phyloP scores from a whole-genome alignment of 495 filamentous ascomycete species.

The Daldinia vernicosa region DNA sequence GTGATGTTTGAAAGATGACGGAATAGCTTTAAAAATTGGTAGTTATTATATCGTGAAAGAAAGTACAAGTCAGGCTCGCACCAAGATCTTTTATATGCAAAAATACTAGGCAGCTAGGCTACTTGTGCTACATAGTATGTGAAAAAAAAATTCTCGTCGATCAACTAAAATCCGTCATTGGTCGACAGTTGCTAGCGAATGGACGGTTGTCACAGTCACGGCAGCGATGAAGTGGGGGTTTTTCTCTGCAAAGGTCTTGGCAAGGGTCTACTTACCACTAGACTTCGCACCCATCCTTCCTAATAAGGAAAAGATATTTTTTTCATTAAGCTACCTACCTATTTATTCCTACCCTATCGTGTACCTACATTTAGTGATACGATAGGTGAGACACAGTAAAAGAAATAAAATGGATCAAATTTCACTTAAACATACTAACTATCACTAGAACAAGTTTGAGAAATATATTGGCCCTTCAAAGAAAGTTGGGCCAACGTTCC shows the following conservation, averaged over 20 bases:
- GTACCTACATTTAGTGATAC: neutral
- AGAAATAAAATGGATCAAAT: too few species aligned
- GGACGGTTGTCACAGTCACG: constrained; percentile 1
- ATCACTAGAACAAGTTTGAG: too few species aligned
- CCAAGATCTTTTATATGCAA: constrained; percentile 4
- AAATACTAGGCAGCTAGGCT: constrained; percentile 3
- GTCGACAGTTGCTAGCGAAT: constrained; percentile 5
- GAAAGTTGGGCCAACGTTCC: too few species aligned
- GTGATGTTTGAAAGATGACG: neutral
- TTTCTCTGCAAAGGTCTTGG: constrained; percentile 9
- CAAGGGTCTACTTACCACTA: constrained; percentile 13
- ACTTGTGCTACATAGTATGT: constrained; percentile 9
- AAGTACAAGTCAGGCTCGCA: neutral
- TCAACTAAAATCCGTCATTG: constrained; percentile 31
- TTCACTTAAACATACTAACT: too few species aligned
- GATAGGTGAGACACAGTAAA: too few species aligned
- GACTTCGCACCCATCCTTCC: neutral
- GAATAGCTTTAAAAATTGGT: neutral
- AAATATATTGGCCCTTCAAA: too few species aligned
- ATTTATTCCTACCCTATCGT: neutral
- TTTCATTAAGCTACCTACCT: neutral
- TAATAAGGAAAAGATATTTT: neutral
- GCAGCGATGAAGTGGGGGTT: neutral
- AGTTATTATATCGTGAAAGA: constrained; percentile 2
- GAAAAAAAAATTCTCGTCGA: constrained; percentile 37